Base-by-base conservation (phyloP, 148 eudicot species). In the Pouteria glomerata region DNA sequence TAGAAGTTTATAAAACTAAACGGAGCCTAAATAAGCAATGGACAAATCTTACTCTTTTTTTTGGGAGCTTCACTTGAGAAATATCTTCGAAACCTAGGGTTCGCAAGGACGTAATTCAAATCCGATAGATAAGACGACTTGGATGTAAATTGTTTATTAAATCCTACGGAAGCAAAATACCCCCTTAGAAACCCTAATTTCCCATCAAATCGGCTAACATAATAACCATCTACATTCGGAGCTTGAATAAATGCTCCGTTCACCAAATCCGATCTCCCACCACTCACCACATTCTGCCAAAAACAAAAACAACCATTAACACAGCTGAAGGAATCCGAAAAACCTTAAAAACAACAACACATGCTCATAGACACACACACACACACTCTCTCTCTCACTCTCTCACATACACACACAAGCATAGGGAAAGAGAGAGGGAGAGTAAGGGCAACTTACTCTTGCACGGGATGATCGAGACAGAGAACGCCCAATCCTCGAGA, bases 31-130 rank as follows among this genome's bases (percentile, higher is more conserved):
- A n/a, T n/a, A n/a, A n/a, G n/a, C n/a, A n/a, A n/a, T n/a, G n/a
- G n/a, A 12, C 1, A 31, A 7, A 19, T 21, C 86, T 81, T 72
- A 92, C 97, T 87, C 74, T 85, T 92, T 77, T 89, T 92, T 81
- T 92, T 92, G 1, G 96, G 92, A 27, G 87, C 76, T 80, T 89
- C 88, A 77, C 81, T 85, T 3, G 88, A 92, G 85, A 89, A 89
- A 67, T 71, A 83, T 70, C 90, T 81, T 41, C 78, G 73, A 57
- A 83, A 45, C 64, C 77, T 83, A 69, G 87, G 92, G 84, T 79
- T 86, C 37, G 77, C 89, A 29, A 84, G 74, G 53, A 74, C 55
- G 57, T 77, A 67, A 50, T 69, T 83, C 7, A 85, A 71, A 78
- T 89, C 90, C 4, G 85, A 83, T 56, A 87, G 57, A 81, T 42